These are phyloP conservation scores for Chondrostereum purpureum DNA, from an alignment of 1,284 basidiomycete genomes.

Conservation along the genomic window DNA sequence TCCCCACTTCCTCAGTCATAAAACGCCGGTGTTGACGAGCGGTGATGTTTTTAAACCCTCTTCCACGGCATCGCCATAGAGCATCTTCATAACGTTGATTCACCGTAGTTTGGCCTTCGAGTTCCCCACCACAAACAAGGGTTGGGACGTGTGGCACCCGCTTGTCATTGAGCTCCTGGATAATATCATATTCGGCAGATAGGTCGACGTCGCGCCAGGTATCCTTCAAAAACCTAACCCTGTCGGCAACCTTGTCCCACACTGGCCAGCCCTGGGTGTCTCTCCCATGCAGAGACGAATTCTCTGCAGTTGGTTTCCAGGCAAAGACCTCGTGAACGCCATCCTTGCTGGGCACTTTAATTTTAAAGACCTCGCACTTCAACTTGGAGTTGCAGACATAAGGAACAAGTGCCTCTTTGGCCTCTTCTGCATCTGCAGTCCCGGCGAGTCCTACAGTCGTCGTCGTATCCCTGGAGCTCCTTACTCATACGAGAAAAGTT, in stretches of 20 bases:
- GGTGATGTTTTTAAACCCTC: background rate
- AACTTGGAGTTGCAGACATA: background rate
- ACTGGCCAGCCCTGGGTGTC: background rate
- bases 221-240: background rate
- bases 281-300: background rate
- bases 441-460: background rate
- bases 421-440: background rate
- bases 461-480: background rate
- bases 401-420: background rate
- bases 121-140: conserved; percentile 16
- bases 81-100: conserved; percentile 8
- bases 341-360: background rate
- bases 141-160: conserved; percentile 14
- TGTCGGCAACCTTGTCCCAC: background rate
- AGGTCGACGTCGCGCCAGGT: background rate
- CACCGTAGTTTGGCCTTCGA: conserved; percentile 11
- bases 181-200: conserved; percentile 13
- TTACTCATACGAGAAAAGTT: background rate
- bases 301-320: background rate
- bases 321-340: background rate
- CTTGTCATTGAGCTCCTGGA: conserved; percentile 9
- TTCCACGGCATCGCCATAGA: background rate
- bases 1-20: background rate
- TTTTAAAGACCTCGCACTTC: background rate
- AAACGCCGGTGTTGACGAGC: background rate